Evolutionary conservation across 257 asterid genomes (phyloP).

Genomic region (Solanum dulcamara): DNA sequence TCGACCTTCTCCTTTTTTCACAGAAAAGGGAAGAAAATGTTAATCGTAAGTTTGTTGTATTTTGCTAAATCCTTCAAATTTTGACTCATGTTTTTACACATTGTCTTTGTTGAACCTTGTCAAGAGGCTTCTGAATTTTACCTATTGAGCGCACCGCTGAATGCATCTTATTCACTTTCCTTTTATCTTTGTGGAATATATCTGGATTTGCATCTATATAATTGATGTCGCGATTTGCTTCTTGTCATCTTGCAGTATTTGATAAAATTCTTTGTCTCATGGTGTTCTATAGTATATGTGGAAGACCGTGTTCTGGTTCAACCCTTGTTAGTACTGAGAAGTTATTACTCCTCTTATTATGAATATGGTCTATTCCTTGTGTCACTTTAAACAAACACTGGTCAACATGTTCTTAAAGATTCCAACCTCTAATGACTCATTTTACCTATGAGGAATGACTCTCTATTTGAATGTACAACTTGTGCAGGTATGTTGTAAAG

Average conservation of each 20-base stretch:
- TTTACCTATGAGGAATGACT: background rate
- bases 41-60: background rate
- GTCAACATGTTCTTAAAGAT: background rate
- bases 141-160: background rate
- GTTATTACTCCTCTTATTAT: background rate
- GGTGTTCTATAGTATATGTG: background rate
- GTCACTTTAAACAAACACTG: background rate
- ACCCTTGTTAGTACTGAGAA: background rate
- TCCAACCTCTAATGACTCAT: background rate
- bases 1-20: background rate
- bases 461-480: background rate
- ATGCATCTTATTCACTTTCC: background rate
- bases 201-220: background rate
- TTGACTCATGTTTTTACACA: background rate
- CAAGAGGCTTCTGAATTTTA: background rate
- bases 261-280: background rate
- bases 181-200: background rate
- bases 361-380: background rate
- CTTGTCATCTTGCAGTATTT: background rate
- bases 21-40: background rate
- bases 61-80: background rate
- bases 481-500: conserved; percentile 87
- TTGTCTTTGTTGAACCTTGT: background rate
- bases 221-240: background rate
- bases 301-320: background rate